Evolutionary conservation across 2,329 filamentous ascomycete species (phyloP).

Genomic region (Penicillium sp.): DNA sequence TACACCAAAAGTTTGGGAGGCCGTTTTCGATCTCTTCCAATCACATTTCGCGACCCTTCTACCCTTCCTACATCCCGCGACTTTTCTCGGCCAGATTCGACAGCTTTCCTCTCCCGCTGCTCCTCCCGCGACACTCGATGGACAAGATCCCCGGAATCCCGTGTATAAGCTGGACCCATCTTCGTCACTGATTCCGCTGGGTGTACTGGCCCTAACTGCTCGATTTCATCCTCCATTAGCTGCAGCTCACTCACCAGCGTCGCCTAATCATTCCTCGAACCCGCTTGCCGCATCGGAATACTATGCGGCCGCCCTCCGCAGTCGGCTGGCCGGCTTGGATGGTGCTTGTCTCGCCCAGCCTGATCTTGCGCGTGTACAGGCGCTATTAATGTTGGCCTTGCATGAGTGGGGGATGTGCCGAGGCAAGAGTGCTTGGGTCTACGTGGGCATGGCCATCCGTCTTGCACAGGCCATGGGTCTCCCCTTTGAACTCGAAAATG

Average conservation of each 20-base stretch:
- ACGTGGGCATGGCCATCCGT: constrained; percentile 48
- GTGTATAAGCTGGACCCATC: constrained; percentile 39
- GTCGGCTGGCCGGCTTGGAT: constrained; percentile 45
- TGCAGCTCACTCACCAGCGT: constrained; percentile 49
- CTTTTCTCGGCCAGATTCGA: constrained; percentile 51
- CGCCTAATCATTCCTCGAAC: constrained; percentile 44
- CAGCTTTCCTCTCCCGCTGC: constrained; percentile 30
- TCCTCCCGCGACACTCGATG: constrained; percentile 16
- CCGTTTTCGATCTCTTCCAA: constrained; percentile 59
- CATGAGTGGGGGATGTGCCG: constrained; percentile 59
- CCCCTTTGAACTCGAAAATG: constrained; percentile 48
- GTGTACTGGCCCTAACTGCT: constrained; percentile 56
- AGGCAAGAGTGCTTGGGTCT: constrained; percentile 53
- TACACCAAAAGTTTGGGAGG: constrained; percentile 56
- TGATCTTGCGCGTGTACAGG: constrained; percentile 53
- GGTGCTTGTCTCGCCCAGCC: constrained; percentile 43
- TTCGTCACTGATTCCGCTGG: constrained; percentile 50
- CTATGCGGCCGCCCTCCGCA: constrained; percentile 54
- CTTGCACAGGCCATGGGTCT: constrained; percentile 48
- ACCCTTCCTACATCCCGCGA: constrained; percentile 56
- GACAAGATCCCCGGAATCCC: constrained; percentile 32
- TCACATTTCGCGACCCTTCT: constrained; percentile 57
- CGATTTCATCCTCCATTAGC: constrained; percentile 54
- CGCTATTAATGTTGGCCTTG: constrained; percentile 55
- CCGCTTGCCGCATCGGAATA: constrained; percentile 53